Percentiles rank a stretch among this genome's conserved stretches.
Evolutionary conservation across 768 basidiomycete species (phyloP).

Genomic region (Tephrocybe rancida): DNA sequence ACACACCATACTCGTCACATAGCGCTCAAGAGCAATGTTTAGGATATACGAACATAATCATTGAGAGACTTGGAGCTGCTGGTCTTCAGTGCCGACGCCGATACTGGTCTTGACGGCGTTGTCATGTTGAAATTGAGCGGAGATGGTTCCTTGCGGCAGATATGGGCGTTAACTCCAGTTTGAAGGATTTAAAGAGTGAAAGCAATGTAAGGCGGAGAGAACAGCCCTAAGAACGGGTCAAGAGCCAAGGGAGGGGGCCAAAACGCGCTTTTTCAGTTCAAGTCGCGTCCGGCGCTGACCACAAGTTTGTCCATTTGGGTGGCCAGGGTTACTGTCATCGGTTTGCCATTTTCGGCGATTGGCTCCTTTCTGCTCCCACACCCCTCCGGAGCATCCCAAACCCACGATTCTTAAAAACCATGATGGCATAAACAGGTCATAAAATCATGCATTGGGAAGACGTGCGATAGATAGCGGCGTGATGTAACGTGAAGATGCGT

Average conservation of each 20-base stretch:
- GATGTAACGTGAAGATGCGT: constrained; percentile 8
- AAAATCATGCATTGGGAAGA: constrained; percentile 1
- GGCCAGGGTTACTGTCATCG: constrained; percentile 19
- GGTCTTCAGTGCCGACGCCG: constrained; percentile 37
- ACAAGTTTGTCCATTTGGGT: constrained; percentile 35
- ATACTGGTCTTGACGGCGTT: constrained; percentile 40
- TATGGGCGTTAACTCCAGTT: constrained; percentile 17
- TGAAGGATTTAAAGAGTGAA: constrained; percentile 23
- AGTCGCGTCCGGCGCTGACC: constrained; percentile 51
- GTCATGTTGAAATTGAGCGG: constrained; percentile 31
- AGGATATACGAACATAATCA: constrained; percentile 55
- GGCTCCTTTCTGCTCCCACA: constrained; percentile 9
- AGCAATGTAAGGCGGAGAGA: constrained; percentile 10
- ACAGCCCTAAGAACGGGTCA: constrained; percentile 7
- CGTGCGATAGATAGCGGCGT: constrained; percentile 5
- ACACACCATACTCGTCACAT: constrained; percentile 14
- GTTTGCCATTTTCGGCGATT: constrained; percentile 10
- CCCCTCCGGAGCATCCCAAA: neutral
- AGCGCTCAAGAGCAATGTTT: neutral
- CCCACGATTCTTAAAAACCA: neutral
- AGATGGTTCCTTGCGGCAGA: constrained; percentile 13
- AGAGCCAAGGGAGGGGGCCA: constrained; percentile 14
- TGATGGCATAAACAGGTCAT: neutral
- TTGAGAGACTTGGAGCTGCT: constrained; percentile 57
- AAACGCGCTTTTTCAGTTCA: constrained; percentile 31